Base-by-base conservation (phyloP, 1,284 basidiomycete species). In the Fomitopsis betulina region DNA sequence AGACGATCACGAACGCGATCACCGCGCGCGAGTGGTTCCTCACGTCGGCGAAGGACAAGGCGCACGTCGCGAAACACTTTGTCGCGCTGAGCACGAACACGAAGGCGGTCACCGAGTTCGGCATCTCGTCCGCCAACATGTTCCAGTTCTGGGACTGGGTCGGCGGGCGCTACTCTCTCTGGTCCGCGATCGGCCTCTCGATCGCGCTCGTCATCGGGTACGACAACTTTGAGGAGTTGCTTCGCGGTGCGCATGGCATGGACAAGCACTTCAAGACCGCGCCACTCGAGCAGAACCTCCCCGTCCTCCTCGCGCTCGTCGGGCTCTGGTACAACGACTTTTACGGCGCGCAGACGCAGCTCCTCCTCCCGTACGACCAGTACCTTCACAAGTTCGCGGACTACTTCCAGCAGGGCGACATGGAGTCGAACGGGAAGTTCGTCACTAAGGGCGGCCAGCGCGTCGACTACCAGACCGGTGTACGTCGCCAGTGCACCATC, bases 141-240 rank as follows among this genome's bases (percentile, higher is more conserved):
- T 99, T 99, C 87, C 88, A 92, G 73, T 99, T 99, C 86, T 99
- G 96, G 96, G 97, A 99, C 77, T 99, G 97, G 97, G 96, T 99
- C 64, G 96, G 96, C 63, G 96, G 97, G 43, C 87, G 96, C 64
- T 99, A 99, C 84, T 95, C 92, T 66, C 83, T 99, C 67, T 99
- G 97, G 96, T 94, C 93, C 62, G 96, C 97, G 33, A 98, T 99
- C 67, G 97, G 96, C 62, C 82, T 99, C 54, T 93, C 92, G 53
- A 98, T 99, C 73, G 91, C 93, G 56, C 81, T 99, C 58, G 87
- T 89, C 58, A 92, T 98, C 66, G 97, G 96, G 6, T 98, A 87
- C 72, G 92, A 97, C 49, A 92, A 96, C 82, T 99, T 98, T 73
- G 87, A 93, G 74, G 79, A 92, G 73, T 78, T 99, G 56, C 83